Percentiles rank a stretch among this genome's conserved stretches.
Conservation (phyloP, 495 filamentous ascomycete species). For the Aspergillus nanangensis region DNA sequence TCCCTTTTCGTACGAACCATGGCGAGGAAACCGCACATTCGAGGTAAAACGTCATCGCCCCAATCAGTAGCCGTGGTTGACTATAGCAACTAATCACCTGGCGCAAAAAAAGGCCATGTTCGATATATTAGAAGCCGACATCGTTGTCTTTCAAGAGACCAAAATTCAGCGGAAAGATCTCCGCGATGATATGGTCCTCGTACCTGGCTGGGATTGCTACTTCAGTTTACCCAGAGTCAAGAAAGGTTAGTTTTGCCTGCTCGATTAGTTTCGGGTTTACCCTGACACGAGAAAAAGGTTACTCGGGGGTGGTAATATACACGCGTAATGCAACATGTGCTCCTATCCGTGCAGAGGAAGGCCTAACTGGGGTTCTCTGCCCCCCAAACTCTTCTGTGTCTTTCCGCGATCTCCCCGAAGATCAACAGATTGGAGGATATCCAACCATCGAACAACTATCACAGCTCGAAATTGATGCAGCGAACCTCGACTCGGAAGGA, state of each 20-base stretch:
- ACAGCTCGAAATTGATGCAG: slow-evolving; percentile 57
- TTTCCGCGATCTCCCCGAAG: slow-evolving; percentile 70
- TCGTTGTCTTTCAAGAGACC: slow-evolving; percentile 91
- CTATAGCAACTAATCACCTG: not conserved
- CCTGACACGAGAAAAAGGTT: slow-evolving; percentile 51
- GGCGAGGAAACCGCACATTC: slow-evolving; percentile 83
- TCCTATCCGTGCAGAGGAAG: slow-evolving; percentile 90
- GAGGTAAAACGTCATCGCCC: slow-evolving; percentile 41
- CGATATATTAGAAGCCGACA: slow-evolving; percentile 87
- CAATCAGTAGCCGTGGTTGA: no score
- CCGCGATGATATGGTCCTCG: slow-evolving; percentile 90
- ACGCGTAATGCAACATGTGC: slow-evolving; percentile 84
- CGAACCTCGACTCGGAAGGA: slow-evolving; percentile 81
- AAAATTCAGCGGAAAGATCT: slow-evolving; percentile 97
- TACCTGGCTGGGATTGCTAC: slow-evolving; percentile 94
- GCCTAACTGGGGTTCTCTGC: slow-evolving; percentile 76
- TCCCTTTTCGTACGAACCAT: slow-evolving; percentile 93
- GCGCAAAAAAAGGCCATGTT: slow-evolving; percentile 69
- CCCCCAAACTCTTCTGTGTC: slow-evolving; percentile 69
- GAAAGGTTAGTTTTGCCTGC: slow-evolving; percentile 58
- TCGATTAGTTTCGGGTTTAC: not conserved
- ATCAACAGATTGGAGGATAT: slow-evolving; percentile 92
- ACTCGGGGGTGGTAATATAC: slow-evolving; percentile 94
- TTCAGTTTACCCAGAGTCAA: slow-evolving; percentile 91
- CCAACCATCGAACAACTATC: slow-evolving; percentile 63